Evolutionary conservation across 2,329 filamentous ascomycete species (phyloP).

Genomic region (Alternaria sp.): DNA sequence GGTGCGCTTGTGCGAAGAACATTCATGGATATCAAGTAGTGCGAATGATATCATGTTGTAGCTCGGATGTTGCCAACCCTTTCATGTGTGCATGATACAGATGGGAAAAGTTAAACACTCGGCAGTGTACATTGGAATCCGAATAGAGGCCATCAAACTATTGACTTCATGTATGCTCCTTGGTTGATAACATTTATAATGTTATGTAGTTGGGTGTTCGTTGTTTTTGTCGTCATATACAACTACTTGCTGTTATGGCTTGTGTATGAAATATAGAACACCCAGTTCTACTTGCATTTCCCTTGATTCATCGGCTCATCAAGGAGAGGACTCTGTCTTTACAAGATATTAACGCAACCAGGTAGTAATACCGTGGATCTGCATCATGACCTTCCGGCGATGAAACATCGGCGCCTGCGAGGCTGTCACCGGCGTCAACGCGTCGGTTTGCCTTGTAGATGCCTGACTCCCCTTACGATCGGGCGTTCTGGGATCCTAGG

Average conservation of each 20-base stretch:
- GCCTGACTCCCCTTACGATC: not conserved
- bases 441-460: not conserved
- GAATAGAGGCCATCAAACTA: not conserved
- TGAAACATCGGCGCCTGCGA: not conserved
- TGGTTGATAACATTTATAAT: not conserved
- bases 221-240: not conserved
- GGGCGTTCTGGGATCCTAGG: not conserved
- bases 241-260: not conserved
- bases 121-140: not conserved
- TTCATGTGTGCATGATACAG: not conserved
- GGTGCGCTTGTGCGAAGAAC: not conserved
- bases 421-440: conserved; percentile 8
- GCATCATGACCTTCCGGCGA: not conserved
- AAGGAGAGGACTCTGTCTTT: not conserved
- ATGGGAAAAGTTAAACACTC: not conserved
- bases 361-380: not conserved
- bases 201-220: not conserved
- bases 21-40: not conserved
- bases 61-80: not conserved
- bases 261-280: not conserved
- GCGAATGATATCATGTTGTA: not conserved
- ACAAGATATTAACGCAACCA: not conserved
- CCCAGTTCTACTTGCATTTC: not conserved
- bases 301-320: not conserved
- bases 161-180: not conserved